Evolutionary conservation across 345 rosid genomes (phyloP), one percentile per base, ranked within the genome.

Genomic region (Triadica sebifera): DNA sequence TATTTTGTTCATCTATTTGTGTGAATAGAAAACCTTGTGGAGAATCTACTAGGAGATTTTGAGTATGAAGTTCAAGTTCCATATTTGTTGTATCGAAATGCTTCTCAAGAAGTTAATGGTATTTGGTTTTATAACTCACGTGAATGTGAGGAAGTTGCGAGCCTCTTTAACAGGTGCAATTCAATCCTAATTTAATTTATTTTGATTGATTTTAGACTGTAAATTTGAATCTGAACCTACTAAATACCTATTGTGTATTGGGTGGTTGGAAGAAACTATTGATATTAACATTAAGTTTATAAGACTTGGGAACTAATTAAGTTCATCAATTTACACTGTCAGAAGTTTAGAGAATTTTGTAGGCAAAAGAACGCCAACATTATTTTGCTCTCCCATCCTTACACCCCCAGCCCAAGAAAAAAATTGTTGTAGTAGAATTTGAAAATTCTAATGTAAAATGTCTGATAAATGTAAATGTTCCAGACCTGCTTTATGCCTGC

Each of bases 1-100:
- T 47, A 34, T 49, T 49, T 22, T 67, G 4, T 24, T 20, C 12
- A 0, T n/a, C 19, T 13, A 25, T 66, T 46, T 66, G 56, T 69
- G 6, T 79, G 46, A 64, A 77, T 87, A 93, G 99, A 95, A 81
- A 95, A 95, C 84, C 80, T 95, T 76, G 97, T 95, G 76, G 97
- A 91, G 64, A 86, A 88, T 82, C 88, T 95, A 29, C 72, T 95
- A 80, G 98, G 93, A 62, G 99, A 95, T 87, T 95, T 95, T 56
- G 99, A 95, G 89, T 95, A 77, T 81, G 99, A 95, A 82, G 87
- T 95, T 51, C 98, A 93, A 85, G 89, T 90, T 80, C 98, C 97
- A 10, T 95, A 95, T 89, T 80, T 95, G 62, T 84, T 95, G 41
- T 95, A 95, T 82, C 90, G 98, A 68, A 95, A 93, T 86, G 97